These are phyloP conservation scores for Eutrema yunnanense DNA, from an alignment of 345 rosid species.

Conservation along the genomic window DNA sequence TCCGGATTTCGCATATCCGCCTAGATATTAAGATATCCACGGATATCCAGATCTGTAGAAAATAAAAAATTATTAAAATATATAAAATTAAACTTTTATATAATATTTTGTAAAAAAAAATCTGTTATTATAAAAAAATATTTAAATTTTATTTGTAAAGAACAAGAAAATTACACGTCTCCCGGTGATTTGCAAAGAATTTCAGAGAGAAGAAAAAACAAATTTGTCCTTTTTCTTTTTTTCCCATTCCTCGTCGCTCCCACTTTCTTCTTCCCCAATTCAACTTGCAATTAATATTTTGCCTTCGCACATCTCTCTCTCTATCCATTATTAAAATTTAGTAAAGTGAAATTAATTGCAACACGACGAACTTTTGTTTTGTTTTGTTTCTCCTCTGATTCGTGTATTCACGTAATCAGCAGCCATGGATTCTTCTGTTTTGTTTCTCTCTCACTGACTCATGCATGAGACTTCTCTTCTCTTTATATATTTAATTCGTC, in stretches of 20 bases:
- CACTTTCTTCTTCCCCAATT: constrained; percentile 18
- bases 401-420: constrained; percentile 16
- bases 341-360: neutral
- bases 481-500: neutral
- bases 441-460: neutral
- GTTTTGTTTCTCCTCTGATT: neutral
- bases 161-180: neutral
- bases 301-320: neutral
- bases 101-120: no score
- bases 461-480: neutral
- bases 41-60: no score
- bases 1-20: no score
- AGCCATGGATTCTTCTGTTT: constrained; percentile 4
- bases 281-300: neutral
- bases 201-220: neutral
- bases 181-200: neutral
- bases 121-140: no score
- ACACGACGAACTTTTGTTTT: constrained; percentile 2
- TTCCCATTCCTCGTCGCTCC: constrained; percentile 10
- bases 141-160: no score
- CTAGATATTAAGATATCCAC: no score
- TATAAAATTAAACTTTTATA: no score
- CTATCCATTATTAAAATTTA: constrained; percentile 8
- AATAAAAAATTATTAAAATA: no score
- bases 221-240: neutral